These are phyloP conservation scores for Paramecium sexaurelia DNA, from an alignment of 73 alveolate species.

Conservation along the genomic window DNA sequence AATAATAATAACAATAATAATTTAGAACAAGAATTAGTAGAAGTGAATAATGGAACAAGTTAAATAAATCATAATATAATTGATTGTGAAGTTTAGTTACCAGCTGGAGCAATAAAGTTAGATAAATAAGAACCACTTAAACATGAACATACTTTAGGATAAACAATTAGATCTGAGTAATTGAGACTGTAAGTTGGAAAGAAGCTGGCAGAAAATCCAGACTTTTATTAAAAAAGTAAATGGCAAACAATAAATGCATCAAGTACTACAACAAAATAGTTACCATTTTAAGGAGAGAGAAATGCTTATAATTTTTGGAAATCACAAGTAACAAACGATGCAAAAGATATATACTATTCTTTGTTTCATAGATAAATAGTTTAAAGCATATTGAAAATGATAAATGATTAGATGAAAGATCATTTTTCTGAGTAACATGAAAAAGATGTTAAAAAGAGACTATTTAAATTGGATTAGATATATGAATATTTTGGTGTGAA, in stretches of 20 bases:
- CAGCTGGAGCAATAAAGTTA: neutral
- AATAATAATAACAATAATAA: neutral
- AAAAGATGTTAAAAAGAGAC: neutral
- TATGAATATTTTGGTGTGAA: slow-evolving; percentile 29
- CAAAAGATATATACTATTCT: neutral
- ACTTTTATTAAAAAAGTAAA: neutral
- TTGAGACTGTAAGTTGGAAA: neutral
- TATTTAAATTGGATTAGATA: neutral
- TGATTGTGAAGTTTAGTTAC: neutral
- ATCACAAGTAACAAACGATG: slow-evolving; percentile 20
- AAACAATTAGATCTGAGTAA: neutral
- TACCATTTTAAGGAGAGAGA: neutral
- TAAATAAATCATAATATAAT: neutral
- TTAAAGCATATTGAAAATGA: neutral
- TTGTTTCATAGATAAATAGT: neutral
- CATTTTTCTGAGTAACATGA: slow-evolving; percentile 4
- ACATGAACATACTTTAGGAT: neutral
- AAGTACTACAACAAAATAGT: neutral
- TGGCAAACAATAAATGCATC: neutral
- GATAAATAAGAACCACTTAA: slow-evolving; percentile 19
- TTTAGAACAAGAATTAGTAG: neutral
- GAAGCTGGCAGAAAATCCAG: neutral
- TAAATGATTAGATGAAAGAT: neutral
- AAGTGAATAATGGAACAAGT: neutral
- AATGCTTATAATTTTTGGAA: slow-evolving; percentile 44